phyloP scores from a whole-genome alignment of 768 basidiomycete species.

The Tylopilus rubrobrunneus region DNA sequence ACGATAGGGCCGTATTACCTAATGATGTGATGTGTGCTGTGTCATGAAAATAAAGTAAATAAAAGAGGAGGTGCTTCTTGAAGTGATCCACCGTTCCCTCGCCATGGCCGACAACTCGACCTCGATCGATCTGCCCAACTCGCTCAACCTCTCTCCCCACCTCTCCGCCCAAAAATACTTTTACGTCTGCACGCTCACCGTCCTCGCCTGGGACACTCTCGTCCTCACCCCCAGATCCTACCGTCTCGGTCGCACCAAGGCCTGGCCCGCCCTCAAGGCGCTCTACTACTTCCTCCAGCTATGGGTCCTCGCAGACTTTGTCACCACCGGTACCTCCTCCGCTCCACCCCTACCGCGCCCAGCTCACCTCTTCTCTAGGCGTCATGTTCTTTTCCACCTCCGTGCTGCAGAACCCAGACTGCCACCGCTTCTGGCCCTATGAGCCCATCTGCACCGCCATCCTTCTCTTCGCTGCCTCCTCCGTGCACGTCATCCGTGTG shows the following conservation, averaged over 20 bases:
- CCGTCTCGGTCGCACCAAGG: conserved; percentile 56
- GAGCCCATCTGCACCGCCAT: conserved; percentile 84
- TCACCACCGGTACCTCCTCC: conserved; percentile 54
- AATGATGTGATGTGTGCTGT: conserved; percentile 20
- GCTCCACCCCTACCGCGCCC: background rate
- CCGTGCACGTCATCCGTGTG: conserved; percentile 75
- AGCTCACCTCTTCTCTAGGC: conserved; percentile 37
- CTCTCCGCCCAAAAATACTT: conserved; percentile 87
- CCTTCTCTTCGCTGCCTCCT: conserved; percentile 64
- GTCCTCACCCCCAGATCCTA: conserved; percentile 79
- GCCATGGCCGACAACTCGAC: conserved; percentile 19
- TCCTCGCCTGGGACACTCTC: conserved; percentile 87
- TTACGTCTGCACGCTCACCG: conserved; percentile 84
- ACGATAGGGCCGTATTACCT: conserved; percentile 11
- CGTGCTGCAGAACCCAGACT: conserved; percentile 51
- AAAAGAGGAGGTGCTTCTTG: background rate
- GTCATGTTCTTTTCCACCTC: conserved; percentile 83
- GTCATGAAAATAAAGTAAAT: conserved; percentile 9
- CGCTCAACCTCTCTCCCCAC: conserved; percentile 72
- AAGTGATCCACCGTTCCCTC: background rate
- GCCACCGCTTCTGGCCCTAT: conserved; percentile 73
- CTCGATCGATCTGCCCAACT: conserved; percentile 46
- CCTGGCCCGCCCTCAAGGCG: conserved; percentile 76
- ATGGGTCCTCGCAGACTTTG: conserved; percentile 79
- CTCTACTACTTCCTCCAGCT: conserved; percentile 71